Conservation (phyloP, 768 basidiomycete species). For the Pleurotus sapidus region DNA sequence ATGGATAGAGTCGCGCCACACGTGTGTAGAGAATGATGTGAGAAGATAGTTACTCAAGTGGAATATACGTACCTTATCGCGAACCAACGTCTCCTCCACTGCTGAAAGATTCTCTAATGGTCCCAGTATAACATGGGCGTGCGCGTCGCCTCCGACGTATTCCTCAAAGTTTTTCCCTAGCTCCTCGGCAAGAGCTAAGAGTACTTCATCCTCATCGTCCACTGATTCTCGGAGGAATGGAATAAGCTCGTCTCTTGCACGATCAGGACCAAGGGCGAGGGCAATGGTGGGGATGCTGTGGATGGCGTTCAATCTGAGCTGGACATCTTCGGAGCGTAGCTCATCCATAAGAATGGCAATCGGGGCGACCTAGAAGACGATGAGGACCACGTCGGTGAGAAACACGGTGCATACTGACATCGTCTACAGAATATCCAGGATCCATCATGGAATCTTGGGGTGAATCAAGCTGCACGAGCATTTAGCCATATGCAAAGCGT, state of each 20-base stretch:
- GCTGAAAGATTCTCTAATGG: slow-evolving; percentile 94
- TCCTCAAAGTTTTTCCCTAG: slow-evolving; percentile 90
- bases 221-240: slow-evolving; percentile 99
- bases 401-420: slow-evolving; percentile 43
- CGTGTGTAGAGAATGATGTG: not conserved
- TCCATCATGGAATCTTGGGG: slow-evolving; percentile 48
- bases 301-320: slow-evolving; percentile 93
- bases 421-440: slow-evolving; percentile 60
- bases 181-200: slow-evolving; percentile 94
- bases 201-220: slow-evolving; percentile 98
- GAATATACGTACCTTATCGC: slow-evolving; percentile 79
- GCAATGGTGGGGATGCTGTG: slow-evolving; percentile 98
- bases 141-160: slow-evolving; percentile 87
- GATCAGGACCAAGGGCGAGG: slow-evolving; percentile 91
- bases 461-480: not conserved
- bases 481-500: not conserved
- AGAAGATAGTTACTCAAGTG: not conserved
- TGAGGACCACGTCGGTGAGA: slow-evolving; percentile 17
- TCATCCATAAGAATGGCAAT: slow-evolving; percentile 98
- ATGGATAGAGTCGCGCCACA: too few species aligned
- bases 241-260: slow-evolving; percentile 92
- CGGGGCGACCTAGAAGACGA: slow-evolving; percentile 68
- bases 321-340: slow-evolving; percentile 95
- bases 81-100: slow-evolving; percentile 95
- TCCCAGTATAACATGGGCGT: slow-evolving; percentile 84